These are phyloP conservation scores for Coccomyxa sp. DNA, from an alignment of 139 green algal species.

Conservation along the genomic window DNA sequence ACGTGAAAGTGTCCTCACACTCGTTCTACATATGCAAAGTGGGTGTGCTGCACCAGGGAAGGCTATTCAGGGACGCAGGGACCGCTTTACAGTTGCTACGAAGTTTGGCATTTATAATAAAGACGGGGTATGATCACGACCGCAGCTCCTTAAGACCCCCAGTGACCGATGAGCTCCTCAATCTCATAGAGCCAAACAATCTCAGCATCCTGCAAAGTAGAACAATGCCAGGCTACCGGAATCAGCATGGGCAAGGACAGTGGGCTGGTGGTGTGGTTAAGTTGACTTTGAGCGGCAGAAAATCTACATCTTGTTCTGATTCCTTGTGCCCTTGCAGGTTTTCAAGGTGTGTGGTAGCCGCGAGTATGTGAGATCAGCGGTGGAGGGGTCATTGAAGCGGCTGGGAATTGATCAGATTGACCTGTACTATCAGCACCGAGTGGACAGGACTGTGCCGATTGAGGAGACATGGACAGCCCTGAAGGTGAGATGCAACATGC, in stretches of 20 bases:
- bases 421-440: constrained; percentile 47
- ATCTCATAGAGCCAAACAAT: not conserved
- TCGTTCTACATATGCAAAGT: not conserved
- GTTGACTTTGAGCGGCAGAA: no score
- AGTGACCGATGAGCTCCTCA: no score
- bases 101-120: constrained; percentile 39
- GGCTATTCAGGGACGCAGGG: constrained; percentile 25
- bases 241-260: no score
- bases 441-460: constrained; percentile 55
- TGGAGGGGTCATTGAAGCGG: constrained; percentile 41
- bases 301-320: no score
- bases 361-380: constrained; percentile 24
- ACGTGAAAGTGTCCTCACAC: not conserved
- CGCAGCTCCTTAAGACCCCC: not conserved
- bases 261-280: no score
- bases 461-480: constrained; percentile 53
- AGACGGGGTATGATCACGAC: not conserved
- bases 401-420: constrained; percentile 49
- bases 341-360: not conserved
- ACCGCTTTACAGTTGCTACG: constrained; percentile 32
- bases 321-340: no score
- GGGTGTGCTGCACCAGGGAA: constrained; percentile 3
- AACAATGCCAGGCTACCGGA: not conserved
- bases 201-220: not conserved
- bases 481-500: constrained; percentile 21